phyloP scores from a whole-genome alignment of 352 stramenopile species.

The Globisporangium canariense region DNA sequence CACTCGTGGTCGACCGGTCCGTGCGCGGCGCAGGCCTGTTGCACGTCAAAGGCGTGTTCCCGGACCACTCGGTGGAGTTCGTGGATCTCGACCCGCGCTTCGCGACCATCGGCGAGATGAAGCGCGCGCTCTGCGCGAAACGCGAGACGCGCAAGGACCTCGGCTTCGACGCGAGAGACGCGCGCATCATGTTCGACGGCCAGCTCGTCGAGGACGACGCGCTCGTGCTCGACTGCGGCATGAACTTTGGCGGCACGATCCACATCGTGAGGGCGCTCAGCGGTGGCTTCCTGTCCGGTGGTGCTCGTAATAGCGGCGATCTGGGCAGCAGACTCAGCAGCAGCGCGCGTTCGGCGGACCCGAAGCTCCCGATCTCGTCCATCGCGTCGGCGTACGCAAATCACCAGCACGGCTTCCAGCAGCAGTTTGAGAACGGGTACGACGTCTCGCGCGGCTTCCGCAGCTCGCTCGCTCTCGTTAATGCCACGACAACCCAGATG shows the following conservation, averaged over 20 bases:
- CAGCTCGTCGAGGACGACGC: constrained; percentile 76
- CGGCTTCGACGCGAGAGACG: constrained; percentile 39
- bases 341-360: constrained; percentile 22
- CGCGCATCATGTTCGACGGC: constrained; percentile 72
- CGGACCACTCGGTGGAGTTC: constrained; percentile 79
- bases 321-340: constrained; percentile 7
- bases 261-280: constrained; percentile 51
- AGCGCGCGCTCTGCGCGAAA: constrained; percentile 56
- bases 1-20: constrained; percentile 42
- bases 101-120: constrained; percentile 69
- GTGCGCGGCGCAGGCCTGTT: constrained; percentile 44
- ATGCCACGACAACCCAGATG: constrained; percentile 12
- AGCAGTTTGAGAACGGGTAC: constrained; percentile 16
- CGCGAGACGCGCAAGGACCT: constrained; percentile 41
- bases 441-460: constrained; percentile 40
- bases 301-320: background rate
- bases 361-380: constrained; percentile 64
- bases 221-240: constrained; percentile 79
- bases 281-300: constrained; percentile 5
- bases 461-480: constrained; percentile 27
- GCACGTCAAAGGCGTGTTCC: constrained; percentile 83
- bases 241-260: constrained; percentile 66
- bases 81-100: constrained; percentile 72
- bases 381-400: constrained; percentile 64
- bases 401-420: constrained; percentile 14